Evolutionary conservation across 768 basidiomycete genomes (phyloP).

Genomic region (Boletus sensibilis): DNA sequence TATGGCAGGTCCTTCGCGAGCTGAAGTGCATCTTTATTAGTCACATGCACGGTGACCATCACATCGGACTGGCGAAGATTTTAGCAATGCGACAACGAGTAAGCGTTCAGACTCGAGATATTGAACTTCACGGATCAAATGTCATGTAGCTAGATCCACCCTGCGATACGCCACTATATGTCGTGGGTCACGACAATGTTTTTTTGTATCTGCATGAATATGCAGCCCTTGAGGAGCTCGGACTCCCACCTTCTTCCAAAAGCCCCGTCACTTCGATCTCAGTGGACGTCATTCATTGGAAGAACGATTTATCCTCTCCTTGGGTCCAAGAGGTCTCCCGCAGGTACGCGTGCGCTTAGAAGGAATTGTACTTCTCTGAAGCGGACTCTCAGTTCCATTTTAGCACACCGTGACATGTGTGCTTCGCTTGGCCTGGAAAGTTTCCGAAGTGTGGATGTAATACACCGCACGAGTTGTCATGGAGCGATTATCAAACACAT

Average conservation of each 20-base stretch:
- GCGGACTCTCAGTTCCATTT: conserved; percentile 40
- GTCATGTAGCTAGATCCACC: conserved; percentile 60
- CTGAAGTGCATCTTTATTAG: conserved; percentile 82
- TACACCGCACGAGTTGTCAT: conserved; percentile 70
- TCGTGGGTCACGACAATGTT: conserved; percentile 58
- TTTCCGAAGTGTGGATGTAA: conserved; percentile 68
- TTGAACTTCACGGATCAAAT: neutral
- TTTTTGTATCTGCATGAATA: conserved; percentile 73
- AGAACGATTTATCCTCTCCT: conserved; percentile 36
- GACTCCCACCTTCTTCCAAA: conserved; percentile 46
- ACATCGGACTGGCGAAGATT: conserved; percentile 75
- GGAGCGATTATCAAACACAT: conserved; percentile 66
- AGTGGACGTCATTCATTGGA: conserved; percentile 55
- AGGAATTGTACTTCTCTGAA: neutral
- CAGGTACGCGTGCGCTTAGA: conserved; percentile 3
- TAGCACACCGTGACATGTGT: conserved; percentile 46
- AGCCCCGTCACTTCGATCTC: conserved; percentile 57
- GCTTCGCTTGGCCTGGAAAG: conserved; percentile 53
- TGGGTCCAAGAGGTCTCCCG: neutral
- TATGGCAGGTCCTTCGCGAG: conserved; percentile 62
- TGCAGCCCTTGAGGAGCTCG: conserved; percentile 68
- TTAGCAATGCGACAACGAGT: conserved; percentile 71
- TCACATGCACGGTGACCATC: conserved; percentile 93
- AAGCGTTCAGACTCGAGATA: neutral
- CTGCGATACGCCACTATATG: conserved; percentile 61